These are phyloP conservation scores for Phaeosphaeria sp. DNA, from an alignment of 2,329 filamentous ascomycete genomes.

Conservation along the genomic window DNA sequence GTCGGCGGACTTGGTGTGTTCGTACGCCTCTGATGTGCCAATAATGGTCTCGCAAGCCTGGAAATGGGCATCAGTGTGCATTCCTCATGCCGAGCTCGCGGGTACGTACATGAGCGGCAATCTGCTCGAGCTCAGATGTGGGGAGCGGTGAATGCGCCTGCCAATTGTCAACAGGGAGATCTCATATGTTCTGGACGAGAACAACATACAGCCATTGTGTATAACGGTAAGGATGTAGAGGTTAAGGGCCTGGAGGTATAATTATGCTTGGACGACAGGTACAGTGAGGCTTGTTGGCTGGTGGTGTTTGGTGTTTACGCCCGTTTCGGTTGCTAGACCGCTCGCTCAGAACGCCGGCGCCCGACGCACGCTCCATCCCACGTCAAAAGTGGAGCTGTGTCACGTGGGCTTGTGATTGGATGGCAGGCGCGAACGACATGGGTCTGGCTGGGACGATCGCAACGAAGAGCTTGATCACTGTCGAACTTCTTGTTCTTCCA, in stretches of 20 bases:
- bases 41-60: slow-evolving; percentile 86
- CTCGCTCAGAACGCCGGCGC: neutral
- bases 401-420: slow-evolving; percentile 40
- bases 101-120: slow-evolving; percentile 37
- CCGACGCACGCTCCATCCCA: slow-evolving; percentile 7
- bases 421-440: slow-evolving; percentile 12
- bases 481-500: slow-evolving; percentile 6
- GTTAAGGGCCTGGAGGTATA: neutral
- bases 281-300: slow-evolving; percentile 5
- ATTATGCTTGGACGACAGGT: neutral
- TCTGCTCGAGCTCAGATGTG: slow-evolving; percentile 39
- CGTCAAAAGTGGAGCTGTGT: slow-evolving; percentile 12
- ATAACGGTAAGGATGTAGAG: slow-evolving; percentile 20
- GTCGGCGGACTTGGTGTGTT: slow-evolving; percentile 80
- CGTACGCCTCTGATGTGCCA: slow-evolving; percentile 77
- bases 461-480: slow-evolving; percentile 16
- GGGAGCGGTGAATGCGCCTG: slow-evolving; percentile 37
- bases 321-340: slow-evolving; percentile 22
- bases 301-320: slow-evolving; percentile 20
- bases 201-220: slow-evolving; percentile 39
- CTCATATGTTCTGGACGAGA: neutral
- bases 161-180: slow-evolving; percentile 1
- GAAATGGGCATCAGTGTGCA: slow-evolving; percentile 8
- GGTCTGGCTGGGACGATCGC: slow-evolving; percentile 15
- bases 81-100: neutral